These are phyloP conservation scores for Skeletonema potamos DNA, from an alignment of 108 stramenopile species.

Conservation along the genomic window DNA sequence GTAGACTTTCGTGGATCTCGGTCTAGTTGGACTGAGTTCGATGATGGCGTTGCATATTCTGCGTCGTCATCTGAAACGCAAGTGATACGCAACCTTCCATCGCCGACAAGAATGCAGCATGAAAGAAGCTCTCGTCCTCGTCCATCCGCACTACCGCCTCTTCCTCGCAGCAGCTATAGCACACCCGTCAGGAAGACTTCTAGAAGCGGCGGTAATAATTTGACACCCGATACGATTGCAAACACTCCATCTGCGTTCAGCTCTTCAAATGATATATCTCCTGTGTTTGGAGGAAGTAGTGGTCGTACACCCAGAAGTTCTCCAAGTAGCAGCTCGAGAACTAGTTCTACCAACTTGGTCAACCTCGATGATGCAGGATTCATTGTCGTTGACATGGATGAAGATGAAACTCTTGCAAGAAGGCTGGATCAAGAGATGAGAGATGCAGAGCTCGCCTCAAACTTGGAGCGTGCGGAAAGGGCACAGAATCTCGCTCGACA, in stretches of 20 bases:
- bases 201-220: neutral
- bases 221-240: neutral
- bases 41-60: neutral
- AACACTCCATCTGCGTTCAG: neutral
- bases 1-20: neutral
- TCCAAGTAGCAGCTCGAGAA: neutral
- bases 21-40: neutral
- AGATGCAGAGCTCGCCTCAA: constrained; percentile 53
- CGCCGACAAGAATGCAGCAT: neutral
- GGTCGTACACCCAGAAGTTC: neutral
- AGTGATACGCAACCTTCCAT: neutral
- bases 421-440: constrained; percentile 53
- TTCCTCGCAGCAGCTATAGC: neutral
- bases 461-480: constrained; percentile 4
- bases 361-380: neutral
- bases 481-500: constrained; percentile 1
- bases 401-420: constrained; percentile 40
- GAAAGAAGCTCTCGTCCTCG: neutral
- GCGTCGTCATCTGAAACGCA: neutral
- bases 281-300: neutral
- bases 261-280: neutral
- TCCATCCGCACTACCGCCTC: neutral
- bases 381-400: constrained; percentile 9
- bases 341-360: neutral
- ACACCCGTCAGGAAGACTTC: neutral